Base-by-base conservation (phyloP, 2,329 filamentous ascomycete genomes). In the Botryotinia convoluta region DNA sequence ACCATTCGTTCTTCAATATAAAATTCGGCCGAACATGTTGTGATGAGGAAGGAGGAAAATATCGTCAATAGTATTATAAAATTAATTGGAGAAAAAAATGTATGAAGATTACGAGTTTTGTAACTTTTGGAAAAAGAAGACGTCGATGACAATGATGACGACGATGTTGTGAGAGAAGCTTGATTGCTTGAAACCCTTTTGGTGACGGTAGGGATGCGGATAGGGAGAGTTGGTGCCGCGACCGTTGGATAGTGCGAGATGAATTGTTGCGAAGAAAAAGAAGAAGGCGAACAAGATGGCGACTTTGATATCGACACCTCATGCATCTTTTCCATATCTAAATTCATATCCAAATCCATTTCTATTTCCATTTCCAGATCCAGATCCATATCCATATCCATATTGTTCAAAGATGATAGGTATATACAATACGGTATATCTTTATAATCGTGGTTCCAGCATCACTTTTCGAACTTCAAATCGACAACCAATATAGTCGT, bases 391-490 rank as follows among this genome's bases (percentile, higher is more conserved):
- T 48, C 22, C 22, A 48, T 26, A 10, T 26, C n/a, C 61, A 29
- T 63, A 1, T 45, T 45, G 39, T 29, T 32, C n/a, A 20, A 32
- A 26, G n/a, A 32, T 14, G 10, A n/a, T 26, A 18, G 18, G 10
- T n/a, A 63, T 63, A 63, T 29, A 63, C 51, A 54, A 29, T 18
- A n/a, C 60, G 35, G 60, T 39, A 39, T 69, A 39, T 67, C 72
- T 68, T 73, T 76, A 77, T 74, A 76, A 70, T 77, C 77, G 76
- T 79, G 76, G 76, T 75, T 79, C 79, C 78, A 79, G 77, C 79
- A 80, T 80, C 69, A 75, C 77, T 78, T 44, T 65, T 26, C 35
- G 12, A 26, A 54, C 7, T 57, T 35, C 9, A 10, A 26, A 26
- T 45, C 42, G 60, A 72, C 61, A 65, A 72, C 69, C 35, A 22